These are phyloP conservation scores for Basidiobolus meristosporus DNA, from an alignment of 371 early-diverging fungal species.

Conservation along the genomic window DNA sequence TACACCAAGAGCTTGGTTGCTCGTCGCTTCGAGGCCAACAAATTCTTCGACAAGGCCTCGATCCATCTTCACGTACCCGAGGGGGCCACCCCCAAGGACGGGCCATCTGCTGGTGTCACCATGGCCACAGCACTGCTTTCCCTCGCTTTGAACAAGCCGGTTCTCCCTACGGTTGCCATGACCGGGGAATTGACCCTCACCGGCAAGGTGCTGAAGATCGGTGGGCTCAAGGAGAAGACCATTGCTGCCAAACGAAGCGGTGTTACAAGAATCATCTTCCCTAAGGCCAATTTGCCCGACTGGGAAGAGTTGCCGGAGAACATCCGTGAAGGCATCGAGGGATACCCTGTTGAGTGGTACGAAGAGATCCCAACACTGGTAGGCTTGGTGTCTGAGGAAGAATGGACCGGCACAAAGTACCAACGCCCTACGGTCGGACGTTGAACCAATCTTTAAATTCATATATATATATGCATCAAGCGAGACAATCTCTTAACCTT, in stretches of 20 bases:
- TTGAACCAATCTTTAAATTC: no score
- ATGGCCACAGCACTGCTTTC: slow-evolving; percentile 89
- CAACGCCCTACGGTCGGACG: no score
- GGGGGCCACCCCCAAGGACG: slow-evolving; percentile 96
- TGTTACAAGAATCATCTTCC: slow-evolving; percentile 74
- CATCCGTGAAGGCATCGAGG: slow-evolving; percentile 74
- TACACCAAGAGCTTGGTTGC: slow-evolving; percentile 67
- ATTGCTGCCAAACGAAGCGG: slow-evolving; percentile 94
- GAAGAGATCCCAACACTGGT: slow-evolving; percentile 17
- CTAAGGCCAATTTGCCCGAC: slow-evolving; percentile 71
- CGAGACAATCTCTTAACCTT: no score
- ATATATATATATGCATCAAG: no score
- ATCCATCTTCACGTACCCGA: slow-evolving; percentile 95
- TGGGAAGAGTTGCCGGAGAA: slow-evolving; percentile 90
- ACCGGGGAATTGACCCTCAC: slow-evolving; percentile 95
- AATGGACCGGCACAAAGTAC: no score
- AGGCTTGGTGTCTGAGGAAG: neutral
- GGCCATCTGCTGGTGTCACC: slow-evolving; percentile 89
- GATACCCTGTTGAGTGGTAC: slow-evolving; percentile 70
- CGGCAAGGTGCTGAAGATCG: slow-evolving; percentile 90
- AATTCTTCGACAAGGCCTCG: slow-evolving; percentile 71
- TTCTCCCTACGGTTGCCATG: slow-evolving; percentile 77
- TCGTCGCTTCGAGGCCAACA: slow-evolving; percentile 52
- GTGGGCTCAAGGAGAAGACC: slow-evolving; percentile 92
- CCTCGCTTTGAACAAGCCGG: slow-evolving; percentile 57